Conservation (phyloP, 2,329 filamentous ascomycete species). For the Daldinia sp. region DNA sequence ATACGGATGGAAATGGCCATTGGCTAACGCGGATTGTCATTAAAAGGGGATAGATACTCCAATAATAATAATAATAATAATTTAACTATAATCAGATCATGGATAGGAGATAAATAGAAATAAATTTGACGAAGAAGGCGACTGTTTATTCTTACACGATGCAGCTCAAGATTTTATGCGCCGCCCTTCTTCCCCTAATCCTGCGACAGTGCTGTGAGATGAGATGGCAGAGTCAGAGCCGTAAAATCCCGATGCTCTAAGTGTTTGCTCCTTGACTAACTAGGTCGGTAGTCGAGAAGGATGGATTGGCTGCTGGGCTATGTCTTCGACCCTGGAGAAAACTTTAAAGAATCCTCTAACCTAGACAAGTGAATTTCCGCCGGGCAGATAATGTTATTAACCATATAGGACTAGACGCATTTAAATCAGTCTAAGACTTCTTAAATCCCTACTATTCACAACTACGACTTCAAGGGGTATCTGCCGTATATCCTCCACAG, state of each 20-base stretch:
- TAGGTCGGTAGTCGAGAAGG: background rate
- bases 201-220: background rate
- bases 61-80: too few relatives aligned
- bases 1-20: too few relatives aligned
- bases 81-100: too few relatives aligned
- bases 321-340: too few relatives aligned
- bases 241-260: background rate
- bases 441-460: too few relatives aligned
- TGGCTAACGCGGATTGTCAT: too few relatives aligned
- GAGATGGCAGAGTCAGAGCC: background rate
- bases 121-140: background rate
- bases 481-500: background rate
- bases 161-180: background rate
- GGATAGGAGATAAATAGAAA: background rate
- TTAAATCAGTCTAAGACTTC: too few relatives aligned
- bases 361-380: too few relatives aligned
- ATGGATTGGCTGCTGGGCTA: background rate
- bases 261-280: background rate
- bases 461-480: conserved; percentile 23
- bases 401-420: too few relatives aligned
- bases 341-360: too few relatives aligned
- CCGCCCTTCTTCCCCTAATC: background rate
- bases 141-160: background rate
- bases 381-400: too few relatives aligned
- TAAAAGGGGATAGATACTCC: too few relatives aligned